phyloP scores from a whole-genome alignment of 1,284 basidiomycete species.

The Stygiomarasmius scandens region DNA sequence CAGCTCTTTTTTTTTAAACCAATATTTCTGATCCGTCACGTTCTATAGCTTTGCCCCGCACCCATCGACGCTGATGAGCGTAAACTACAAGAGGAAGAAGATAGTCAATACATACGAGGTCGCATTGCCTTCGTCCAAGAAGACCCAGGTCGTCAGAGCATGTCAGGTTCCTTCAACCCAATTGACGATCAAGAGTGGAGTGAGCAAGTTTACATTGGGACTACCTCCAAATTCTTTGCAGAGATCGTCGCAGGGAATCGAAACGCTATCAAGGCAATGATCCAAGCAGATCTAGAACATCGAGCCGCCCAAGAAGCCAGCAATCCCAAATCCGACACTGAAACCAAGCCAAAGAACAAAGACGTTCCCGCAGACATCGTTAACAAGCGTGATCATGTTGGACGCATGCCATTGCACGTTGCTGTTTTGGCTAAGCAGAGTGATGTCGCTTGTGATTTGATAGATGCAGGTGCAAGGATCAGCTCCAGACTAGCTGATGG shows the following conservation, averaged over 20 bases:
- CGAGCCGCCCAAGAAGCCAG: background rate
- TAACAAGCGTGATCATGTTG: conserved; percentile 59
- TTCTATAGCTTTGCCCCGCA: conserved; percentile 48
- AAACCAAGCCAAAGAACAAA: background rate
- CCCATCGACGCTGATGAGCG: conserved; percentile 55
- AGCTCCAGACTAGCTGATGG: conserved; percentile 58
- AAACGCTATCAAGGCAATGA: conserved; percentile 37
- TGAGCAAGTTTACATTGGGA: conserved; percentile 57
- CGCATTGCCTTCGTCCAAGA: conserved; percentile 59
- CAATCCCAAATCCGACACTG: background rate
- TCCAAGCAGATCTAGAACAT: conserved; percentile 22
- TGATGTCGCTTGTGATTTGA: conserved; percentile 50
- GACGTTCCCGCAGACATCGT: conserved; percentile 43
- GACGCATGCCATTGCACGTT: conserved; percentile 57
- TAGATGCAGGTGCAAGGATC: conserved; percentile 57
- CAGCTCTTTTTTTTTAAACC: background rate
- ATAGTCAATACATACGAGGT: conserved; percentile 54
- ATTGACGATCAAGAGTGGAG: conserved; percentile 70
- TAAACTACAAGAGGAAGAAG: conserved; percentile 51
- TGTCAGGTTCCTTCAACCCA: conserved; percentile 65
- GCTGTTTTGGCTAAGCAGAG: conserved; percentile 48
- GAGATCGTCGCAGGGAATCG: conserved; percentile 51
- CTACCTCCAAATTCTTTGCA: conserved; percentile 52
- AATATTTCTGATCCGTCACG: background rate
- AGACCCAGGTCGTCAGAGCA: conserved; percentile 60